Percentiles rank a stretch among this genome's conserved stretches.
Conservation (phyloP, 805 yeast species). For the Metschnikowia lunata region DNA sequence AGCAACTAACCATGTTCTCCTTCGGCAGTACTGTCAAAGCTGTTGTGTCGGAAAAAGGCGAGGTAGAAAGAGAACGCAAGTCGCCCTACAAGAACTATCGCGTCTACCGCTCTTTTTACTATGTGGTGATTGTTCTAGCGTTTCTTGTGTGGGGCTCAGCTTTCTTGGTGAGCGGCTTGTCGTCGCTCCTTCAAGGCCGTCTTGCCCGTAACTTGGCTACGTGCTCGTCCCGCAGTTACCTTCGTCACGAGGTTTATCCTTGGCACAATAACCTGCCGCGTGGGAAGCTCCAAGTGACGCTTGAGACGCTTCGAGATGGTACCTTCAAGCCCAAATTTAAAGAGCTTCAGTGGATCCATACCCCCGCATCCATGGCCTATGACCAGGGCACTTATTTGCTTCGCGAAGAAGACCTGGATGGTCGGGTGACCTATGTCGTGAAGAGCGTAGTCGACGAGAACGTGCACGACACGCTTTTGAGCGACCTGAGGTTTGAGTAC, state of each 20-base stretch:
- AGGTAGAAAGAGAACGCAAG: not conserved
- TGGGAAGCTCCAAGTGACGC: conserved; percentile 24
- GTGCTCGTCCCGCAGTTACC: not conserved
- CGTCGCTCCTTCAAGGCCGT: conserved; percentile 5
- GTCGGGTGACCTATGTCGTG: conserved; percentile 47
- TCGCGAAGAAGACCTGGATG: conserved; percentile 31
- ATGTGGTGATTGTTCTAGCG: conserved; percentile 18
- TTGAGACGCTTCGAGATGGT: conserved; percentile 44
- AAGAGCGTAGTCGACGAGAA: conserved; percentile 46
- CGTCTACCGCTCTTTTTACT: conserved; percentile 10
- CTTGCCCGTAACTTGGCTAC: not conserved
- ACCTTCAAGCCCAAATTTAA: conserved; percentile 50
- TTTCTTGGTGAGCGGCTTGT: conserved; percentile 18
- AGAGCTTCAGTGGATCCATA: conserved; percentile 66
- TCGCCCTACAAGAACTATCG: conserved; percentile 11
- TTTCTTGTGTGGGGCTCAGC: conserved; percentile 37
- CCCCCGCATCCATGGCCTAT: conserved; percentile 42
- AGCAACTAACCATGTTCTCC: not conserved
- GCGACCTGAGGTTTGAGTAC: conserved; percentile 43
- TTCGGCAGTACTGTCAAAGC: not conserved
- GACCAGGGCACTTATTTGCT: conserved; percentile 67
- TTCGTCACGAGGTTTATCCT: conserved; percentile 8
- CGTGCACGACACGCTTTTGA: conserved; percentile 45
- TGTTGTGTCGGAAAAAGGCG: conserved; percentile 1
- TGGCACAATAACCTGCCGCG: conserved; percentile 5